phyloP scores from a whole-genome alignment of 768 basidiomycete species.

The Tulasnella calospora region DNA sequence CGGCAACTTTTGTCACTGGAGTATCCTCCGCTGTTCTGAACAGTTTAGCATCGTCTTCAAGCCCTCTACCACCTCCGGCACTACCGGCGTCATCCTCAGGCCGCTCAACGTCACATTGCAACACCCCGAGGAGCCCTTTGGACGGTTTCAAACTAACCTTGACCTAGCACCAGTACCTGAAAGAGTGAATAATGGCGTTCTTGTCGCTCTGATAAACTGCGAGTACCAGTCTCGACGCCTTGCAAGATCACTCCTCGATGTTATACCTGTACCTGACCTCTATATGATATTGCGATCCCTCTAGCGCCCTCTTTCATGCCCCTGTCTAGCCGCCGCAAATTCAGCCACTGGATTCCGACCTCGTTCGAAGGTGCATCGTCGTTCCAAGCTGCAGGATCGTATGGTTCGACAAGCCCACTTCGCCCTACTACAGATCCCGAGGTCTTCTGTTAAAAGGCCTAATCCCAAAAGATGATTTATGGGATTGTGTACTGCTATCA shows the following conservation, averaged over 20 bases:
- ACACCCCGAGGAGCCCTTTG: no score
- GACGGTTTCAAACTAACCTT: not conserved
- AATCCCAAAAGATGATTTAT: not conserved
- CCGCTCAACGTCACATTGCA: no score
- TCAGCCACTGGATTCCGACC: not conserved
- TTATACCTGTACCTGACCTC: not conserved
- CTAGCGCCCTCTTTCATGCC: no score
- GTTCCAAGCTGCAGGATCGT: not conserved
- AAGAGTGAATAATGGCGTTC: not conserved
- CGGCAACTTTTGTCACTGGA: no score
- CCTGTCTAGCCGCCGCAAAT: no score
- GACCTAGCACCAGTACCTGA: not conserved
- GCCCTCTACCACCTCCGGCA: no score
- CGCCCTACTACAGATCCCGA: not conserved
- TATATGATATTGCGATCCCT: no score
- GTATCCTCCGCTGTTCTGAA: no score
- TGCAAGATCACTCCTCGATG: not conserved
- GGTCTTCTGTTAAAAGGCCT: not conserved
- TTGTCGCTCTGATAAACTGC: not conserved
- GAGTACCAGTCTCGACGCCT: not conserved
- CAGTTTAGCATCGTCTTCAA: no score
- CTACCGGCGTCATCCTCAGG: no score
- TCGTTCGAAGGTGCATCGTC: not conserved
- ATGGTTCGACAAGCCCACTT: not conserved
- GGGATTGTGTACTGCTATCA: not conserved